Conservation (phyloP, 495 filamentous ascomycete genomes). For the Penicillium goetzii region DNA sequence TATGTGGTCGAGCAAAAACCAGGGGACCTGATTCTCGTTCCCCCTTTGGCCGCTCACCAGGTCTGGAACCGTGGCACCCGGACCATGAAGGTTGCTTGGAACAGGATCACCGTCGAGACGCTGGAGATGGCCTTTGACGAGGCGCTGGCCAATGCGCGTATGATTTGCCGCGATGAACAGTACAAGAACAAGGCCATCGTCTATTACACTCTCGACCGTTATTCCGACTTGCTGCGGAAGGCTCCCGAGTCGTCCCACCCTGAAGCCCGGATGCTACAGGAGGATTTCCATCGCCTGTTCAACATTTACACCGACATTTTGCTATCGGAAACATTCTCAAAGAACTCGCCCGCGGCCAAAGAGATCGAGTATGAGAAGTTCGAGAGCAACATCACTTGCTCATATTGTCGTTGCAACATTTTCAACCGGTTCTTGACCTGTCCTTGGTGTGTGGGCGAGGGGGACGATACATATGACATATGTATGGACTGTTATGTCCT, state of each 20-base stretch:
- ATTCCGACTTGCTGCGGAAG: slow-evolving; percentile 63
- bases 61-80: slow-evolving; percentile 97
- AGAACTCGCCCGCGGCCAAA: slow-evolving; percentile 57
- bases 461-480: slow-evolving; percentile 84
- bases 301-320: slow-evolving; percentile 74
- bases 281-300: slow-evolving; percentile 81
- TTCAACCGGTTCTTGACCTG: slow-evolving; percentile 97
- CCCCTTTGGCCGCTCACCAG: slow-evolving; percentile 95
- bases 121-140: slow-evolving; percentile 82
- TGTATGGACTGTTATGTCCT: slow-evolving; percentile 97
- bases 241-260: slow-evolving; percentile 46
- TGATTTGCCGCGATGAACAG: slow-evolving; percentile 97
- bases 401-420: slow-evolving; percentile 93
- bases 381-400: slow-evolving; percentile 90
- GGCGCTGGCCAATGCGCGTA: slow-evolving; percentile 80
- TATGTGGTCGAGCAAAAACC: slow-evolving; percentile 89
- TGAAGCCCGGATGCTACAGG: slow-evolving; percentile 66
- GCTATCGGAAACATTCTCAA: slow-evolving; percentile 80
- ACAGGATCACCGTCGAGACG: slow-evolving; percentile 91
- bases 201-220: slow-evolving; percentile 79
- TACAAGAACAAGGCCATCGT: slow-evolving; percentile 98
- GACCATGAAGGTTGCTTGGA: slow-evolving; percentile 98
- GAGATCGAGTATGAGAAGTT: slow-evolving; percentile 72
- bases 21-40: slow-evolving; percentile 95
- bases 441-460: slow-evolving; percentile 68